A percentile compares a stretch with the other conserved stretches of the same genome.
Conservation (phyloP, 1,284 basidiomycete species). For the Fomes fomentarius region DNA sequence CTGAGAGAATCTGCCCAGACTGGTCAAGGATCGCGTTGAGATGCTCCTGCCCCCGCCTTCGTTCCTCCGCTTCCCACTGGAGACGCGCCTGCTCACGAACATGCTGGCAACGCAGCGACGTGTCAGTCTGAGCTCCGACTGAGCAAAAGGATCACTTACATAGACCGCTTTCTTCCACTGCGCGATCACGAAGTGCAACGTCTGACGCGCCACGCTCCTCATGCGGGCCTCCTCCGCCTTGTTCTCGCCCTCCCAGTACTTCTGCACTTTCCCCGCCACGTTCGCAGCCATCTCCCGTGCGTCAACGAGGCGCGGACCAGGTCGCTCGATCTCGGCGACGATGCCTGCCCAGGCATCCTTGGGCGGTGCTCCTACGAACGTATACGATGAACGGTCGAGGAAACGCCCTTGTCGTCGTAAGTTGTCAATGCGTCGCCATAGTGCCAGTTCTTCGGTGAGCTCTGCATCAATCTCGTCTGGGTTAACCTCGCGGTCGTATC, state of each 20-base stretch:
- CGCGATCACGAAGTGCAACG: slow-evolving; percentile 69
- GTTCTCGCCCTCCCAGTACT: slow-evolving; percentile 78
- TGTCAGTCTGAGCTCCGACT: slow-evolving; percentile 1
- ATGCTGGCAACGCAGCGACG: slow-evolving; percentile 48
- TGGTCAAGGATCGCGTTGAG: slow-evolving; percentile 90
- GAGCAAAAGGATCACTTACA: slow-evolving; percentile 49
- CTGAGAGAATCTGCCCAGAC: slow-evolving; percentile 86
- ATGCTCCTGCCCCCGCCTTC: slow-evolving; percentile 78
- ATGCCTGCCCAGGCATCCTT: slow-evolving; percentile 54
- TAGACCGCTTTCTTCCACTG: slow-evolving; percentile 93
- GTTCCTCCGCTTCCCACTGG: slow-evolving; percentile 63
- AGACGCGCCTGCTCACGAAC: slow-evolving; percentile 72
- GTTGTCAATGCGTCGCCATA: slow-evolving; percentile 56
- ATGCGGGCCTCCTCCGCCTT: slow-evolving; percentile 72
- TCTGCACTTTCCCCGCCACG: slow-evolving; percentile 71
- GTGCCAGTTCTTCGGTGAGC: slow-evolving; percentile 51
- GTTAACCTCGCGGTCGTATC: slow-evolving; percentile 54
- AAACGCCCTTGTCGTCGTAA: slow-evolving; percentile 45
- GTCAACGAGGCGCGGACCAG: slow-evolving; percentile 45
- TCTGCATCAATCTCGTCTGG: slow-evolving; percentile 45
- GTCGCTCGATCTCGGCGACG: slow-evolving; percentile 46
- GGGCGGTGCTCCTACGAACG: slow-evolving; percentile 13
- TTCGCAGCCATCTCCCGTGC: slow-evolving; percentile 54
- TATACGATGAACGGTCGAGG: slow-evolving; percentile 23
- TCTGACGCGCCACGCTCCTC: slow-evolving; percentile 71